phyloP scores from a whole-genome alignment of 768 basidiomycete genomes.

The Boletus reticulatus region DNA sequence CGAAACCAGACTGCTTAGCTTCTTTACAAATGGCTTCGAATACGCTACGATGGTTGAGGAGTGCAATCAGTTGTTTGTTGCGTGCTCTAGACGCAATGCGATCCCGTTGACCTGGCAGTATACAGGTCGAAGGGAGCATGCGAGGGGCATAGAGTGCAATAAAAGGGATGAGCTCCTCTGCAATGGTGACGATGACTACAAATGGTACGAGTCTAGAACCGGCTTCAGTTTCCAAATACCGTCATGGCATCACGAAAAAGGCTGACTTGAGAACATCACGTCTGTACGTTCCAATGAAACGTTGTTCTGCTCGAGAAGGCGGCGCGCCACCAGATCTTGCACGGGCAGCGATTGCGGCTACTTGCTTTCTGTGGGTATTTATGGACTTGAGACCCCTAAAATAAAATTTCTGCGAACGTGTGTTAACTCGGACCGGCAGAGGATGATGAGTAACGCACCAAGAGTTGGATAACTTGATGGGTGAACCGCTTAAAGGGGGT shows the following conservation, averaged over 20 bases:
- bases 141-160: conserved; percentile 83
- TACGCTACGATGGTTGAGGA: conserved; percentile 35
- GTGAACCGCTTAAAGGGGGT: conserved; percentile 50
- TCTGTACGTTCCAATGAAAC: conserved; percentile 64
- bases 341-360: conserved; percentile 52
- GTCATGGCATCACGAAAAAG: neutral
- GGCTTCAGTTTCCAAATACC: conserved; percentile 4
- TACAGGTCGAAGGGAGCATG: conserved; percentile 83
- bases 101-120: conserved; percentile 76
- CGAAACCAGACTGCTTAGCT: conserved; percentile 31
- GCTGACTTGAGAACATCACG: conserved; percentile 70
- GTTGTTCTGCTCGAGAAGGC: conserved; percentile 64
- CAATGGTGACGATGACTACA: conserved; percentile 63
- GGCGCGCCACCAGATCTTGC: conserved; percentile 57
- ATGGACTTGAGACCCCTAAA: conserved; percentile 73
- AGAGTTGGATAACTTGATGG: conserved; percentile 47
- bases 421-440: neutral
- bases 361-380: conserved; percentile 56
- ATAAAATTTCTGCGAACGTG: conserved; percentile 71
- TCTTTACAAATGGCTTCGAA: conserved; percentile 37
- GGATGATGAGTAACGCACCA: conserved; percentile 32
- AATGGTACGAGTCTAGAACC: conserved; percentile 66
- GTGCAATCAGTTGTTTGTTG: conserved; percentile 43
- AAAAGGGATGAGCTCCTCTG: conserved; percentile 82
- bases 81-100: conserved; percentile 55